phyloP scores from a whole-genome alignment of 2,329 filamentous ascomycete genomes.

The Ceratocystis variospora region DNA sequence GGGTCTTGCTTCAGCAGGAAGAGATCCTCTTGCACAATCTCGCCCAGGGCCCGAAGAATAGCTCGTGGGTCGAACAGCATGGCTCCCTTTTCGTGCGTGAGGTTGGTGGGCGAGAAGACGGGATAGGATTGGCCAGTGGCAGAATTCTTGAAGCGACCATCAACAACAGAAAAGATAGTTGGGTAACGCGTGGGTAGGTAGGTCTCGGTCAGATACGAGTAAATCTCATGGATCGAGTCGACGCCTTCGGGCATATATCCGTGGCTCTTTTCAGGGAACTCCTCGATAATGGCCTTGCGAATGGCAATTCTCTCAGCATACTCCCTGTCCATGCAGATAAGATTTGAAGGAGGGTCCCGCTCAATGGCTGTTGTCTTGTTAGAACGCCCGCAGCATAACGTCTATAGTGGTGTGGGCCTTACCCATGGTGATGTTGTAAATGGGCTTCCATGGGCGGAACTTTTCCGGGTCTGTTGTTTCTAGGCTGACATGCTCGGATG shows the following conservation, averaged over 20 bases:
- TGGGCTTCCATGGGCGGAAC: constrained; percentile 37
- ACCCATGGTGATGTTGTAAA: constrained; percentile 44
- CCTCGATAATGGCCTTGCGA: constrained; percentile 29
- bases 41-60: constrained; percentile 32
- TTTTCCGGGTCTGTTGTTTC: constrained; percentile 27
- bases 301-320: constrained; percentile 34
- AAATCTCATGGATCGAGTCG: constrained; percentile 35
- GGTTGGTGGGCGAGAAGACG: constrained; percentile 19
- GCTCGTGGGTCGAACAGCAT: constrained; percentile 22
- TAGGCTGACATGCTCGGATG: constrained; percentile 30
- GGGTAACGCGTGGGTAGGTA: constrained; percentile 39
- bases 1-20: constrained; percentile 34
- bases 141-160: constrained; percentile 28
- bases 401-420: constrained; percentile 4
- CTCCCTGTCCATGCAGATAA: constrained; percentile 39
- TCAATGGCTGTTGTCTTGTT: constrained; percentile 29
- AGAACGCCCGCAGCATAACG: neutral
- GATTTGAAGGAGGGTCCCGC: constrained; percentile 32
- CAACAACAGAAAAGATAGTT: constrained; percentile 29
- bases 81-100: constrained; percentile 9
- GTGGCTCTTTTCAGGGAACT: constrained; percentile 30
- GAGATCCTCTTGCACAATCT: constrained; percentile 42
- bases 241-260: constrained; percentile 31
- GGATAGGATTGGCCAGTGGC: constrained; percentile 28
- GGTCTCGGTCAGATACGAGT: constrained; percentile 33